These are phyloP conservation scores for Pharus latifolius DNA, from an alignment of 176 grass and related monocot species.

Conservation along the genomic window DNA sequence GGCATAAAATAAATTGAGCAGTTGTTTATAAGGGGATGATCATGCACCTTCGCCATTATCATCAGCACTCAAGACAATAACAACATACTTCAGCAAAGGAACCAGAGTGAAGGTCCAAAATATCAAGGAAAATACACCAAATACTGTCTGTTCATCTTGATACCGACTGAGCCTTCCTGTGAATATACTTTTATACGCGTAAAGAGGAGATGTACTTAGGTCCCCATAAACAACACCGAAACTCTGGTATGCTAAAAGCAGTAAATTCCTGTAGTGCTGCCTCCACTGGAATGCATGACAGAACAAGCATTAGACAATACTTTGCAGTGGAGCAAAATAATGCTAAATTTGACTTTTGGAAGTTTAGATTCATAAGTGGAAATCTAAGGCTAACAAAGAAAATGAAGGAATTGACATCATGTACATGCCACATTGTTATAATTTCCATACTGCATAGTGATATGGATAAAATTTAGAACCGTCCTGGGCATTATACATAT, in stretches of 20 bases:
- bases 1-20: background rate
- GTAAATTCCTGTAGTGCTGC: conserved; percentile 50
- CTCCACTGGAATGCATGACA: conserved; percentile 40
- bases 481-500: too few species aligned
- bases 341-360: background rate
- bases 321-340: background rate
- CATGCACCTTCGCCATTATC: conserved; percentile 81
- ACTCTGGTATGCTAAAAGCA: conserved; percentile 94
- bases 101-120: conserved; percentile 97
- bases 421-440: background rate
- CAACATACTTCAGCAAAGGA: conserved; percentile 88
- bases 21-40: background rate
- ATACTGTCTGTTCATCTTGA: conserved; percentile 70
- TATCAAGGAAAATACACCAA: conserved; percentile 75
- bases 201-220: conserved; percentile 84
- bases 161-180: conserved; percentile 38
- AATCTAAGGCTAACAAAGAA: background rate
- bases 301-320: background rate
- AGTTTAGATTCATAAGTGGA: too few species aligned
- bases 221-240: conserved; percentile 92
- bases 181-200: conserved; percentile 81
- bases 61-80: conserved; percentile 66
- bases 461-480: background rate
- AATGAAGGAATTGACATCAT: background rate
- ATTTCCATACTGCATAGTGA: background rate